Percentiles rank a stretch among this genome's conserved stretches.
Evolutionary conservation across 495 filamentous ascomycete species (phyloP).

Genomic region (Neurospora sp.): DNA sequence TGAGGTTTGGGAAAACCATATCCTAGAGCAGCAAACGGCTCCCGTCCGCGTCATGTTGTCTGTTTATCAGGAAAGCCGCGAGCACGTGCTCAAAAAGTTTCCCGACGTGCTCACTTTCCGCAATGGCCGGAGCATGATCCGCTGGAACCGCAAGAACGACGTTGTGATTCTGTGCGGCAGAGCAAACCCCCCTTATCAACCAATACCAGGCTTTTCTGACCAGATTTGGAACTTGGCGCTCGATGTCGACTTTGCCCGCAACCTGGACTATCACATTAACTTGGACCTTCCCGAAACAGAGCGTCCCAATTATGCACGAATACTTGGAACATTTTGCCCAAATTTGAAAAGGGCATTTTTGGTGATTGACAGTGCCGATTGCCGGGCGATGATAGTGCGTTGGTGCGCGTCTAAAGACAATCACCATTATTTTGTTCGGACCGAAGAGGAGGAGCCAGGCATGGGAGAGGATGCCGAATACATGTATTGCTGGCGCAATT

Average conservation of each 20-base stretch:
- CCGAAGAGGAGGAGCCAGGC: conserved; percentile 8
- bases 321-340: too few species aligned
- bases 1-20: conserved; percentile 5
- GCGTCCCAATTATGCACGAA: too few species aligned
- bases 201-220: conserved; percentile 6
- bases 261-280: too few species aligned
- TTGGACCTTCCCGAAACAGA: too few species aligned
- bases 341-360: conserved; percentile 12
- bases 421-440: conserved; percentile 8
- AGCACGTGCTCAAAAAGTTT: conserved; percentile 18
- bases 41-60: conserved; percentile 21
- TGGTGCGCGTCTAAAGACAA: conserved; percentile 21
- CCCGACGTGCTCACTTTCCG: conserved; percentile 22
- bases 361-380: background rate
- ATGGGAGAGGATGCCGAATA: conserved; percentile 4
- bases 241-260: background rate
- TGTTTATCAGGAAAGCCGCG: conserved; percentile 24
- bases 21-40: conserved; percentile 19
- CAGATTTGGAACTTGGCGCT: conserved; percentile 15
- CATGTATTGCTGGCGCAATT: conserved; percentile 29
- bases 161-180: conserved; percentile 7
- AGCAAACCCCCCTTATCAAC: background rate
- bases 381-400: background rate
- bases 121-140: conserved; percentile 6
- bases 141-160: conserved; percentile 25